Conservation (phyloP, 331 rosid genomes). For the Quercus lobata region DNA sequence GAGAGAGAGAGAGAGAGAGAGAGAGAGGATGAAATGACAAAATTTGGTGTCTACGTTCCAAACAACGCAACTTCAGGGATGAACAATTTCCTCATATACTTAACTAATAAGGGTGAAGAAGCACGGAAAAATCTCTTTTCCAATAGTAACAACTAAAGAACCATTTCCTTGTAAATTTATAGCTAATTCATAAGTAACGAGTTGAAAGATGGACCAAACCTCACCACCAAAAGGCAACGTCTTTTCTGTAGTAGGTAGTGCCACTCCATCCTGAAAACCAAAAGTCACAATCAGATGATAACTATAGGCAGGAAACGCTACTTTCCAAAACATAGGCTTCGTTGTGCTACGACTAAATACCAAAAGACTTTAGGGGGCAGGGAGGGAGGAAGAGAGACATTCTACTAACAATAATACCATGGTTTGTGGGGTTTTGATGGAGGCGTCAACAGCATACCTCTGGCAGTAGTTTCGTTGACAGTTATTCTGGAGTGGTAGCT, state of each 20-base stretch:
- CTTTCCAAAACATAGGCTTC: constrained; percentile 15
- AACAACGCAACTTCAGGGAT: not conserved
- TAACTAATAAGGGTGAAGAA: not conserved
- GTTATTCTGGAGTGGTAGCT: too few relatives aligned
- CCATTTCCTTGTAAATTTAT: not conserved
- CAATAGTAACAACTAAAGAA: not conserved
- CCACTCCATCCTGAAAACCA: constrained; percentile 80
- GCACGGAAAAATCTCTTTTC: not conserved
- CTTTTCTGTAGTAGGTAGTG: constrained; percentile 71
- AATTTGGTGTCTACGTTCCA: not conserved
- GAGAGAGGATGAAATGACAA: not conserved
- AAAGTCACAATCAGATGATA: constrained; percentile 15
- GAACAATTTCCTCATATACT: not conserved
- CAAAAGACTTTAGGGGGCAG: not conserved
- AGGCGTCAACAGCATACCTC: too few relatives aligned
- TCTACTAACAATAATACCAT: too few relatives aligned
- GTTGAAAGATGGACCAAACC: constrained; percentile 43
- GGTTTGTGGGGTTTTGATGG: too few relatives aligned
- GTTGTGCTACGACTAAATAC: constrained; percentile 11
- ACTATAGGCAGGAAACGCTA: constrained; percentile 4
- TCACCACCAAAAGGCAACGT: constrained; percentile 97
- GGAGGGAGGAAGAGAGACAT: too few relatives aligned
- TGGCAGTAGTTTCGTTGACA: too few relatives aligned
- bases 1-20: too few relatives aligned
- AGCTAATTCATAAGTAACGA: constrained; percentile 11